phyloP scores from a whole-genome alignment of 257 asterid species.

The Cynanchum wilfordii region DNA sequence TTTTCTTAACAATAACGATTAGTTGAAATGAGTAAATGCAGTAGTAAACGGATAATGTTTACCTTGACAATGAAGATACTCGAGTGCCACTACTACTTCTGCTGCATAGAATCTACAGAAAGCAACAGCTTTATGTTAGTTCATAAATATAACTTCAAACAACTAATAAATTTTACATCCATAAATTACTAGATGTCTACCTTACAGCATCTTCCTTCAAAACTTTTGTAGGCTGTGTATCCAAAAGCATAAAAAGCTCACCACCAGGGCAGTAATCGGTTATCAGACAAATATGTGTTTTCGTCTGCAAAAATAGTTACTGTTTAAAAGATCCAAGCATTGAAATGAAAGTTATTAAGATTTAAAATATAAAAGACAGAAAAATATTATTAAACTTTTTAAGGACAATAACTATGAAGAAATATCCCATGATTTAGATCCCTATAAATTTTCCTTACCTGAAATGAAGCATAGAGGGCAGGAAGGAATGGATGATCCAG shows the following conservation, averaged over 20 bases:
- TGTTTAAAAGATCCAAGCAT: constrained; percentile 16
- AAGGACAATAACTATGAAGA: no score
- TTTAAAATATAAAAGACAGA: not conserved
- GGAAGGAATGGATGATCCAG: constrained; percentile 99
- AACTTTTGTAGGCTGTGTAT: constrained; percentile 27
- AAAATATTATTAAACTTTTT: no score
- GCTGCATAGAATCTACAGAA: constrained; percentile 78
- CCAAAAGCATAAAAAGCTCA: constrained; percentile 15
- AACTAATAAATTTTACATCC: not conserved
- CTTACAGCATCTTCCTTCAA: constrained; percentile 88
- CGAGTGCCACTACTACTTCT: constrained; percentile 87
- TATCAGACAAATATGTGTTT: constrained; percentile 82
- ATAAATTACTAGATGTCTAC: constrained; percentile 24
- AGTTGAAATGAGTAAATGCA: not conserved
- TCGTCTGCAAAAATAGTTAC: constrained; percentile 57
- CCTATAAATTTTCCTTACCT: constrained; percentile 41
- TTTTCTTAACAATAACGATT: not conserved
- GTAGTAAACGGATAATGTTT: constrained; percentile 8
- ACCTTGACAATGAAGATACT: constrained; percentile 99
- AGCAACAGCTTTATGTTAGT: constrained; percentile 11
- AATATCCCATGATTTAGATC: not conserved
- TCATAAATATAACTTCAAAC: not conserved
- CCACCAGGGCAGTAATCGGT: constrained; percentile 37
- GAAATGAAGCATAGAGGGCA: constrained; percentile 95
- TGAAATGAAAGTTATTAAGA: not conserved